Percentiles rank a stretch among this genome's conserved stretches.
phyloP scores from a whole-genome alignment of 1,139 yeast genomes.

The Blastobotrys indianensis region DNA sequence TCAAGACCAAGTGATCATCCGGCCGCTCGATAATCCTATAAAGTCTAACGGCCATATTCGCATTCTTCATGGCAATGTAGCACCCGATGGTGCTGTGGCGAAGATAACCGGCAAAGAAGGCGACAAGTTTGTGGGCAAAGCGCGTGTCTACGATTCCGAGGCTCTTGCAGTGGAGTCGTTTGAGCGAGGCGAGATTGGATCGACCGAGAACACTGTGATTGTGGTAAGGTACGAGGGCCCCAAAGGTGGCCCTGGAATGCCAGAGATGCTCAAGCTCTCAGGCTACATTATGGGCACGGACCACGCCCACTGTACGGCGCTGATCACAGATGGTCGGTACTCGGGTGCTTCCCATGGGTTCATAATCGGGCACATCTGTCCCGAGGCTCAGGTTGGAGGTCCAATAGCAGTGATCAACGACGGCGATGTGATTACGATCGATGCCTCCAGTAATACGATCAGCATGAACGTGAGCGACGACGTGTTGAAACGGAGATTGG shows the following conservation, averaged over 20 bases:
- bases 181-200: constrained; percentile 76
- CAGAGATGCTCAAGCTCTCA: constrained; percentile 93
- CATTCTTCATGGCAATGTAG: constrained; percentile 76
- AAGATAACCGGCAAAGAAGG: constrained; percentile 95
- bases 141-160: constrained; percentile 77
- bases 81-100: constrained; percentile 90
- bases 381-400: constrained; percentile 92
- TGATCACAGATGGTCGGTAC: constrained; percentile 88
- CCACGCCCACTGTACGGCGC: constrained; percentile 82
- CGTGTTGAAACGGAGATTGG: constrained; percentile 59
- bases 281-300: constrained; percentile 93
- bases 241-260: constrained; percentile 97
- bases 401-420: constrained; percentile 83
- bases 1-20: constrained; percentile 65
- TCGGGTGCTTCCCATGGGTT: constrained; percentile 93
- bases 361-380: constrained; percentile 87
- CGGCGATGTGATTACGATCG: constrained; percentile 79
- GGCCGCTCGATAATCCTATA: constrained; percentile 65
- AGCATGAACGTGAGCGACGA: constrained; percentile 64
- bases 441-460: constrained; percentile 73
- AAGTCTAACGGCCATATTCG: constrained; percentile 82
- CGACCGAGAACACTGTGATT: constrained; percentile 87
- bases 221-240: constrained; percentile 92
- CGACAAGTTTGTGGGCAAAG: constrained; percentile 76
- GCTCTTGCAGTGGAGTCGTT: constrained; percentile 66